phyloP scores from a whole-genome alignment of 176 grass and related monocot genomes.

The Bolboschoenus planiculmis region DNA sequence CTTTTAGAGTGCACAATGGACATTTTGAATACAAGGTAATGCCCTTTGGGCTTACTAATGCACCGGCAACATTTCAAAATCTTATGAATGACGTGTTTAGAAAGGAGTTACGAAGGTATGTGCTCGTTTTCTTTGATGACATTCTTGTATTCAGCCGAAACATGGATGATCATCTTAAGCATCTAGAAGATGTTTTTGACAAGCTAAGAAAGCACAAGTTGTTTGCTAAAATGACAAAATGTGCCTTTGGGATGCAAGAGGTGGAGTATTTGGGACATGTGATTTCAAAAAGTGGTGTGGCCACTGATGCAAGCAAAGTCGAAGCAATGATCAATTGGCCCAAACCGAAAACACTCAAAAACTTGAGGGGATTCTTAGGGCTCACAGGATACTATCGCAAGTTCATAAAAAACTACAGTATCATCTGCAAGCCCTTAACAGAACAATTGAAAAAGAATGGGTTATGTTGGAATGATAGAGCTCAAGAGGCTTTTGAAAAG shows the following conservation, averaged over 20 bases:
- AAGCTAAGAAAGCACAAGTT: background rate
- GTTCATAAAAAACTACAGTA: background rate
- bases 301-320: background rate
- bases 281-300: background rate
- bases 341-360: background rate
- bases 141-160: background rate
- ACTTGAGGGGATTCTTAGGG: background rate
- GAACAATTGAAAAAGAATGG: background rate
- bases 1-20: background rate
- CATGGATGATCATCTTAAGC: background rate
- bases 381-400: background rate
- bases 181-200: background rate
- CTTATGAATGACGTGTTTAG: background rate
- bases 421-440: background rate
- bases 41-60: background rate
- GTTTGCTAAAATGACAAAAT: slow-evolving; percentile 6
- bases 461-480: background rate
- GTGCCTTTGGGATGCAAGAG: background rate
- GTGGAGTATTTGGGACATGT: background rate
- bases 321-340: background rate
- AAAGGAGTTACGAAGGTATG: background rate
- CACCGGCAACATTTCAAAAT: background rate
- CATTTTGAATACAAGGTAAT: background rate
- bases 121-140: slow-evolving; percentile 2
- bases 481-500: background rate